These are phyloP conservation scores for Oidiodendron maius DNA, from an alignment of 495 filamentous ascomycete genomes.

Conservation along the genomic window DNA sequence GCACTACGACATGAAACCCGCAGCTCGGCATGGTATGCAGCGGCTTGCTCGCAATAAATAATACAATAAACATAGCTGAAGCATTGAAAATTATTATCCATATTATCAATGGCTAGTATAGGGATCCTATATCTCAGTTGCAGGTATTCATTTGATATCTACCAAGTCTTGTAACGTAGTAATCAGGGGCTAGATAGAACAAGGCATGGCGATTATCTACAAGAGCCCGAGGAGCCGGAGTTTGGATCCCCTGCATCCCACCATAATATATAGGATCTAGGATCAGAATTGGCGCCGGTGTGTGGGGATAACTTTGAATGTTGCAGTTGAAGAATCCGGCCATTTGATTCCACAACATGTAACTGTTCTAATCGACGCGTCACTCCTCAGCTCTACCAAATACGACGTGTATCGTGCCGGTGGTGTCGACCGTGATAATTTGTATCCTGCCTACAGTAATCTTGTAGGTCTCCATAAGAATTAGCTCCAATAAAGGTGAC, in stretches of 20 bases:
- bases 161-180: no score
- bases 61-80: conserved; percentile 26
- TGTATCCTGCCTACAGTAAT: conserved; percentile 39
- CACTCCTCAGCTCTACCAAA: conserved; percentile 29
- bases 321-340: conserved; percentile 33
- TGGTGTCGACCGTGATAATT: conserved; percentile 35
- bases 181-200: no score
- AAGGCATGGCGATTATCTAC: conserved; percentile 34
- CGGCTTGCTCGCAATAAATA: conserved; percentile 34
- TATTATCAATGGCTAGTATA: conserved; percentile 32
- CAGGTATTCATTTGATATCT: no score
- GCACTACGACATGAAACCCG: conserved; percentile 26
- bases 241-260: conserved; percentile 29
- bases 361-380: conserved; percentile 26
- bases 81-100: conserved; percentile 33
- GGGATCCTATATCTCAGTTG: conserved; percentile 29
- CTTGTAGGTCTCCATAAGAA: no score
- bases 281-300: conserved; percentile 40
- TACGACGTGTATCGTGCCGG: conserved; percentile 37
- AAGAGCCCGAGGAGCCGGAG: conserved; percentile 32
- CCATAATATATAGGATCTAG: conserved; percentile 30
- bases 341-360: conserved; percentile 25
- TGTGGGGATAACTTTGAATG: conserved; percentile 33
- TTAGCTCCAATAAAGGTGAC: no score
- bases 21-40: conserved; percentile 34